Percentiles rank a stretch among this genome's conserved stretches.
phyloP scores from a whole-genome alignment of 2,329 filamentous ascomycete species.

The Juglanconis sp. region DNA sequence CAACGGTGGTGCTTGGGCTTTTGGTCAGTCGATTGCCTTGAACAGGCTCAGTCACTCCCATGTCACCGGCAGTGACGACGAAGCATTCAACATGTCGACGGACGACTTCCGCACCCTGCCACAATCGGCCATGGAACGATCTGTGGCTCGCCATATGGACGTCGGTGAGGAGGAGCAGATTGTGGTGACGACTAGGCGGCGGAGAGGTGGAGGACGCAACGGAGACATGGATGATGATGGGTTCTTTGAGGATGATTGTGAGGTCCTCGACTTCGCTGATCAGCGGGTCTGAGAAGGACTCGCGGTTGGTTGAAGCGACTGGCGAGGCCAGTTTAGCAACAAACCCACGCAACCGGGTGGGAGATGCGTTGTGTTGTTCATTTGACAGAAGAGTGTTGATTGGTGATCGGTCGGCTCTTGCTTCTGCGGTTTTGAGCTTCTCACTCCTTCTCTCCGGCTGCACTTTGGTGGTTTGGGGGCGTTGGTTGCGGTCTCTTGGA shows the following conservation, averaged over 20 bases:
- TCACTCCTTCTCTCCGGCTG: conserved; percentile 9
- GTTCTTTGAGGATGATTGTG: conserved; percentile 91
- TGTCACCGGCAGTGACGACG: conserved; percentile 46
- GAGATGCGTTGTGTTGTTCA: conserved; percentile 8
- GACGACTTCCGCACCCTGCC: conserved; percentile 59
- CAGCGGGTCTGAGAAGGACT: conserved; percentile 53
- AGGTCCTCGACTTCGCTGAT: conserved; percentile 84
- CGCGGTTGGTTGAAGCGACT: neutral
- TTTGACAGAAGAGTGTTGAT: conserved; percentile 9
- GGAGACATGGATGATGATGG: conserved; percentile 61
- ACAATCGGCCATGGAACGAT: conserved; percentile 57
- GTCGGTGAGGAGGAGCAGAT: conserved; percentile 69
- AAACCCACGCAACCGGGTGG: neutral
- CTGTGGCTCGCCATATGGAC: conserved; percentile 48
- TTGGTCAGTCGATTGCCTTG: conserved; percentile 53
- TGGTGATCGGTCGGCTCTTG: conserved; percentile 18
- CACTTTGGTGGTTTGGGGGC: conserved; percentile 6
- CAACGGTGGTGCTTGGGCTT: conserved; percentile 49
- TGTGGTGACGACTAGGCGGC: conserved; percentile 75
- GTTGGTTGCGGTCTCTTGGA: conserved; percentile 12
- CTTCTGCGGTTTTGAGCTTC: conserved; percentile 11
- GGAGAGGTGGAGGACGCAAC: conserved; percentile 53
- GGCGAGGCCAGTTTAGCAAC: conserved; percentile 10
- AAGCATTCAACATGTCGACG: conserved; percentile 42
- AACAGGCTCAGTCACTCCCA: conserved; percentile 53